Evolutionary conservation across 495 filamentous ascomycete species (phyloP).

Genomic region (Achaetomiella virescens): DNA sequence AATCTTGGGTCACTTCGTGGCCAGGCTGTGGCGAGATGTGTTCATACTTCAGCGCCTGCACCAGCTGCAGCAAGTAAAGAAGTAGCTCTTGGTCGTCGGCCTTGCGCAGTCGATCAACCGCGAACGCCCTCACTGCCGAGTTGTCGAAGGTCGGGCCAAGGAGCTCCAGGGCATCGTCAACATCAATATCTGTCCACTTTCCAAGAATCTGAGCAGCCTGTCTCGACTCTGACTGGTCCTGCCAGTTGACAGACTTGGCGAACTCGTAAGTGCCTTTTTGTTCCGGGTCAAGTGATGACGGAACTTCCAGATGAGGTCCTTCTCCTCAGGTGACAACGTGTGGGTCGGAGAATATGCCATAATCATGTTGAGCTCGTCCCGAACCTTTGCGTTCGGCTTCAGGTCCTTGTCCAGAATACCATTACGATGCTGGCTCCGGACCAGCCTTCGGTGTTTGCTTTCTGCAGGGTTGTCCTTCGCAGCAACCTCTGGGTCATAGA

Average conservation of each 20-base stretch:
- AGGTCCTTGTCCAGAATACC: conserved; percentile 87
- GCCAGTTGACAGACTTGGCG: conserved; percentile 94
- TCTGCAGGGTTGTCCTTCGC: conserved; percentile 88
- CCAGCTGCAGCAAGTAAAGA: conserved; percentile 87
- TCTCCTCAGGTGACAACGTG: conserved; percentile 78
- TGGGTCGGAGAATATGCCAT: conserved; percentile 91
- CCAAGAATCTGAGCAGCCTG: conserved; percentile 85
- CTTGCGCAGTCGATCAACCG: conserved; percentile 84
- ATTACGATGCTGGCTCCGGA: conserved; percentile 81
- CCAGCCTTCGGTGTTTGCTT: conserved; percentile 85
- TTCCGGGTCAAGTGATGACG: conserved; percentile 87
- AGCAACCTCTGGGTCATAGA: conserved; percentile 92
- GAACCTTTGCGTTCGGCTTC: conserved; percentile 92
- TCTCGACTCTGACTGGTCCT: conserved; percentile 73
- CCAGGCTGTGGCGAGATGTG: conserved; percentile 54
- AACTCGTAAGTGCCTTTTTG: conserved; percentile 91
- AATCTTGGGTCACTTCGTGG: conserved; percentile 66
- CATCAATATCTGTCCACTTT: conserved; percentile 95
- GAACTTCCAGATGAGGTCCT: conserved; percentile 95
- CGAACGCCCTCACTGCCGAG: conserved; percentile 78
- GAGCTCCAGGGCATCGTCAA: conserved; percentile 93
- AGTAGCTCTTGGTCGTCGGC: conserved; percentile 91
- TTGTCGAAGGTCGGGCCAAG: conserved; percentile 91
- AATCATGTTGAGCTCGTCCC: conserved; percentile 87
- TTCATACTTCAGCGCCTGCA: conserved; percentile 96